Evolutionary conservation across 305 asterid species (phyloP), one percentile per base, ranked within the genome.

Genomic region (Nicotiana rustica): DNA sequence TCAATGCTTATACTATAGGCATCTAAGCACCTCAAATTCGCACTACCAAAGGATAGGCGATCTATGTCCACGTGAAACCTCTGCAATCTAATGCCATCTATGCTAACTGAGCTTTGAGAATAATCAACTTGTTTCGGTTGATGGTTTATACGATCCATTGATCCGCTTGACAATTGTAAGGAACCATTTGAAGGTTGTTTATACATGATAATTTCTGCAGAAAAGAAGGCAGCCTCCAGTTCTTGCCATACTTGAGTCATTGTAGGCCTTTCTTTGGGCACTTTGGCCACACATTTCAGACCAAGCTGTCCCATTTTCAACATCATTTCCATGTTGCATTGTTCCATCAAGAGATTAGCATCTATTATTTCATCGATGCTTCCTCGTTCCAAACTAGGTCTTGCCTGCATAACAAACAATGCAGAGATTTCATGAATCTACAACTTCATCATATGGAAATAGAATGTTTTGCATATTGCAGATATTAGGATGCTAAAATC

Each of bases 181-280:
- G 83, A 47, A 25, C 25, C 25, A 25, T 25, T 25, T 25, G 25
- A 25, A 25, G 71, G 80, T 38, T 13, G 86, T 19, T 79, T 66
- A 15, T 61, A 71, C 4, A 56, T 60, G 38, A 84, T 44, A 60
- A 55, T 61, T 31, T 89, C 86, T 10, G 25, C 69, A 10, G 69
- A 44, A 33, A 80, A 31, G 36, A 89, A 87, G 41, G 92, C 89
- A 4, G 87, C 79, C 79, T 94, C 93, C 36, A 92, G 89, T 83
- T 91, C 92, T 86, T 86, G 88, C 90, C 91, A 86, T 35, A 91
- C 92, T 83, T 86, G 93, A 64, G 86, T 84, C 94, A 92, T 94
- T 10, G 93, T 90, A 41, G 97, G 97, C 91, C 96, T 90, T 85
- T 87, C 83, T 86, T 88, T 92, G 9, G 98, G 98, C 71, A 73